These are phyloP conservation scores for Pelargonium cotyledonis DNA, from an alignment of 441 rosid genomes.

Conservation along the genomic window DNA sequence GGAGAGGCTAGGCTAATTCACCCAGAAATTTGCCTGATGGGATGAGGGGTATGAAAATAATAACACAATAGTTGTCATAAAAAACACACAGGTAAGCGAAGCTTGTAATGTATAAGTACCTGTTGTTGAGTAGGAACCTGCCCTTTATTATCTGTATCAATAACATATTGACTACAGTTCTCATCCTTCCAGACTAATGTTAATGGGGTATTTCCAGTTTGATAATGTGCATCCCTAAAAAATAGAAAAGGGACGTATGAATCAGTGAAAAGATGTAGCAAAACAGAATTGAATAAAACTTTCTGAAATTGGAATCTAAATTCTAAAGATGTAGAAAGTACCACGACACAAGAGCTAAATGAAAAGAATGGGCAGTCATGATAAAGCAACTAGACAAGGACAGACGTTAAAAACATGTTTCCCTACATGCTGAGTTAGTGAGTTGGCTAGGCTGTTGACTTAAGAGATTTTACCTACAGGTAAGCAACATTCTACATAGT, in stretches of 20 bases:
- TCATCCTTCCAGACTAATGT: slow-evolving; percentile 95
- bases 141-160: slow-evolving; percentile 90
- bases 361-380: not conserved
- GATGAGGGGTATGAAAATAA: too few species aligned
- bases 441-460: not conserved
- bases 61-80: not conserved
- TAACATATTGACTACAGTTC: slow-evolving; percentile 84
- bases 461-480: not conserved
- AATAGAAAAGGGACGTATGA: slow-evolving; percentile 11
- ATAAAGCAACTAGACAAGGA: not conserved
- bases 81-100: not conserved
- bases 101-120: slow-evolving; percentile 32
- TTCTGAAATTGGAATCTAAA: not conserved
- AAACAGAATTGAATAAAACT: not conserved
- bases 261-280: not conserved
- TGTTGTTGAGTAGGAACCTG: slow-evolving; percentile 67
- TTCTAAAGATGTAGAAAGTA: not conserved
- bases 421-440: not conserved
- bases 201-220: slow-evolving; percentile 81
- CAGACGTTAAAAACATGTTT: not conserved
- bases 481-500: not conserved
- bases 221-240: slow-evolving; percentile 81
- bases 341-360: not conserved
- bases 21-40: too few species aligned
- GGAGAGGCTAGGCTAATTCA: too few species aligned